These are phyloP conservation scores for Ceratocystis albifundus DNA, from an alignment of 2,329 filamentous ascomycete species.

Conservation along the genomic window DNA sequence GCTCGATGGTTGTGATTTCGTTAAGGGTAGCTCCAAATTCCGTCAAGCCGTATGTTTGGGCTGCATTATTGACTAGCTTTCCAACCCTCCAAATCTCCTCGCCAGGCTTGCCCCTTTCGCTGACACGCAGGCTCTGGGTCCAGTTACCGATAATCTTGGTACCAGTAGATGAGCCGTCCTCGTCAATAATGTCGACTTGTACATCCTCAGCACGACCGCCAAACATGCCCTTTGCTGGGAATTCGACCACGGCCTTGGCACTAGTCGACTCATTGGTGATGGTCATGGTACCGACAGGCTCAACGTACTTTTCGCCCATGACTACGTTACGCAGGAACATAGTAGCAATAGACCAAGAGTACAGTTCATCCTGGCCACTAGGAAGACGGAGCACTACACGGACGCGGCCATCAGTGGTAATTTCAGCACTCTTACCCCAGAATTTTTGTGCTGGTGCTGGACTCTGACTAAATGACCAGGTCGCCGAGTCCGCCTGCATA, in stretches of 20 bases:
- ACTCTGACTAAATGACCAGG: constrained; percentile 80
- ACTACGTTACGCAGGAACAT: constrained; percentile 93
- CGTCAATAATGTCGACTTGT: constrained; percentile 58
- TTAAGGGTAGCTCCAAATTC: constrained; percentile 77
- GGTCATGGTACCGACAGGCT: constrained; percentile 83
- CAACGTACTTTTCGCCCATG: constrained; percentile 94
- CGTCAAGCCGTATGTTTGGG: constrained; percentile 78
- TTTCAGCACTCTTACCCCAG: constrained; percentile 93
- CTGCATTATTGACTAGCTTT: constrained; percentile 62
- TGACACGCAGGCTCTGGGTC: constrained; percentile 61
- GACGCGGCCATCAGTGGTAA: constrained; percentile 82
- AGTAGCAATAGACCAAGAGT: constrained; percentile 79
- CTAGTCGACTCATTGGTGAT: constrained; percentile 75
- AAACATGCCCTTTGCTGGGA: constrained; percentile 95
- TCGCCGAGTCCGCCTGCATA: constrained; percentile 75
- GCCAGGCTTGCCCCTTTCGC: constrained; percentile 44
- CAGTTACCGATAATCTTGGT: constrained; percentile 69
- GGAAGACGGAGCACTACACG: constrained; percentile 58
- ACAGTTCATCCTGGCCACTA: constrained; percentile 64
- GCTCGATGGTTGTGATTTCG: constrained; percentile 72
- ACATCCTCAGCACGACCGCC: constrained; percentile 89
- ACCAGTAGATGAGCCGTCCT: constrained; percentile 53
- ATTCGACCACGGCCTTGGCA: constrained; percentile 73
- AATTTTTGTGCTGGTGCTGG: constrained; percentile 91
- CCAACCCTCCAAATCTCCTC: constrained; percentile 70